Base-by-base conservation (phyloP, 1,139 yeast genomes). In the Candida anutae region DNA sequence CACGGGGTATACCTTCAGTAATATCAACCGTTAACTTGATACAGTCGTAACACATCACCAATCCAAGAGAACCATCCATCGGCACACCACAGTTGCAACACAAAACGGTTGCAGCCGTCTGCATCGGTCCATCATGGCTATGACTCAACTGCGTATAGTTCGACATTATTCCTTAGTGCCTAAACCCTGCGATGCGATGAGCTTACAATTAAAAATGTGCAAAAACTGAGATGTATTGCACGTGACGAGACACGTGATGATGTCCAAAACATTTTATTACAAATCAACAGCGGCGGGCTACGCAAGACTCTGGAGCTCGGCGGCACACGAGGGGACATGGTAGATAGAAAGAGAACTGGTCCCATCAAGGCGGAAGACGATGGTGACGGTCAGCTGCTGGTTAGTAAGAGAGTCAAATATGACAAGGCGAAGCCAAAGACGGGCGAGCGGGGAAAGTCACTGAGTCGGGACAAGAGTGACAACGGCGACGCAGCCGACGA, bases 31-130 rank as follows among this genome's bases (percentile, higher is more conserved):
- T 85, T 46, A 88, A 63, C 56, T 85, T 84, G 53, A 90, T 85
- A 74, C 99, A 90, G 59, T 93, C 97, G 63, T 84, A 80, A 62
- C 98, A 93, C 95, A 90, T 87, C 17, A 87, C 95, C 38, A 88
- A 64, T 17, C 98, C 97, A 17, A 74, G 67, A 18, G 95, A 83
- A 25, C 97, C 97, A 51, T 90, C 97, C 75, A 93, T 84, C 27
- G 98, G 96, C 33, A 83, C 84, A 58, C 98, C 97, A 79, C 99
- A 90, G 78, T 84, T 85, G 60, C 95, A 87, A 67, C 99, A 90
- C 36, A 90, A 72, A 36, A 93, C 94, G 2, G 97, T 90, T 15
- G 96, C 94, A 15, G 64, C 72, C 15, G 40, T 25, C 22, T 39
- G 42, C 15, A 42, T 46, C 16, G 46, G 55, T 8, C 15, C 25